Percentiles rank a stretch among this genome's conserved stretches.
Conservation (phyloP, 2,329 filamentous ascomycete genomes). For the Grosmannia huntii region DNA sequence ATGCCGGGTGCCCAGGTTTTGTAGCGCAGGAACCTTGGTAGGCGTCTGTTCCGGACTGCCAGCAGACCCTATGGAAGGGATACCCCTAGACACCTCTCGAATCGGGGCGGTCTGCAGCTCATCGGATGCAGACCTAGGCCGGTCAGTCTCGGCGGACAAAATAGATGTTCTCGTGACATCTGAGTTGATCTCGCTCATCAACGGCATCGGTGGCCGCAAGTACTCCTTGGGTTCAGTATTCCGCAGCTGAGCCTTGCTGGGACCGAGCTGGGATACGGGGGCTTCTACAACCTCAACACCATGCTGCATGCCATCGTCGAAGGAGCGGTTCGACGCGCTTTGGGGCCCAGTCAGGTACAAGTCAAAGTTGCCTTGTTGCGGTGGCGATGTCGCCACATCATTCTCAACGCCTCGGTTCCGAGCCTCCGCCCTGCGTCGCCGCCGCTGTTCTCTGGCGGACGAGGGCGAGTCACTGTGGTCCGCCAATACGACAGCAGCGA, state of each 20-base stretch:
- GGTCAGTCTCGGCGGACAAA: slow-evolving; percentile 65
- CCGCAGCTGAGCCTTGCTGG: slow-evolving; percentile 37
- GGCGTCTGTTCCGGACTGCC: slow-evolving; percentile 47
- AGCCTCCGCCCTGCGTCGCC: slow-evolving; percentile 39
- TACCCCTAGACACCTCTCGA: slow-evolving; percentile 45
- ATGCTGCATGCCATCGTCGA: neutral
- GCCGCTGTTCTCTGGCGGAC: slow-evolving; percentile 37
- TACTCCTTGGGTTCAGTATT: slow-evolving; percentile 29
- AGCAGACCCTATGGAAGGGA: slow-evolving; percentile 46
- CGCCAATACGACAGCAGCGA: slow-evolving; percentile 21
- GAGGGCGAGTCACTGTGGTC: slow-evolving; percentile 28
- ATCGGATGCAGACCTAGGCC: slow-evolving; percentile 55
- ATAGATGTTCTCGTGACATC: slow-evolving; percentile 83
- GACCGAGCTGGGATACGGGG: slow-evolving; percentile 15
- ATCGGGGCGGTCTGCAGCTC: slow-evolving; percentile 39
- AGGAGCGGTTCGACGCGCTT: slow-evolving; percentile 3
- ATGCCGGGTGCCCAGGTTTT: slow-evolving; percentile 56
- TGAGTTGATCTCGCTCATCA: slow-evolving; percentile 77
- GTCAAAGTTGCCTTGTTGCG: slow-evolving; percentile 18
- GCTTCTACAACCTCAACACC: neutral
- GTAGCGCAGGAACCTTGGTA: slow-evolving; percentile 29
- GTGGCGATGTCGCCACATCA: slow-evolving; percentile 15
- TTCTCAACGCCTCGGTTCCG: slow-evolving; percentile 32
- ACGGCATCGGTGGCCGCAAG: slow-evolving; percentile 66
- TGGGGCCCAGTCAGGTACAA: slow-evolving; percentile 7